Percentiles rank a stretch among this genome's conserved stretches.
Evolutionary conservation across 2,329 filamentous ascomycete genomes (phyloP).

Genomic region (Pseudohalonectria lignicola): DNA sequence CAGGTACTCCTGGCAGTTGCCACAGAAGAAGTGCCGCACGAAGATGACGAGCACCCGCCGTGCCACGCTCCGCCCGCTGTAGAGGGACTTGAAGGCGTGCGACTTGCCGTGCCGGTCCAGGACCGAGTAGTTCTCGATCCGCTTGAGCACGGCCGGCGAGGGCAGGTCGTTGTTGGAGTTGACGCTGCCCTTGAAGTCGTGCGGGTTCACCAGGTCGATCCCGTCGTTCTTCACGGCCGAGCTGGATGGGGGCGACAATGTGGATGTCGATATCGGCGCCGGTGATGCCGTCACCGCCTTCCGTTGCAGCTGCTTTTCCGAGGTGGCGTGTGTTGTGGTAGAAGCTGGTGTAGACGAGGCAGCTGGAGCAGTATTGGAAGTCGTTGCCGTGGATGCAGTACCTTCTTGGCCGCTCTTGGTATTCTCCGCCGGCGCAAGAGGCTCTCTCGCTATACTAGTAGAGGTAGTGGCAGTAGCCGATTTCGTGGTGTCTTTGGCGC

Average conservation of each 20-base stretch:
- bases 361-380: too few relatives aligned
- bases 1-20: slow-evolving; percentile 68
- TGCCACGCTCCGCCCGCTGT: slow-evolving; percentile 40
- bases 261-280: neutral
- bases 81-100: slow-evolving; percentile 52
- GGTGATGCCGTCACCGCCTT: too few relatives aligned
- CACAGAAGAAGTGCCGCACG: slow-evolving; percentile 72
- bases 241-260: too few relatives aligned
- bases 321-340: too few relatives aligned
- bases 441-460: too few relatives aligned
- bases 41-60: slow-evolving; percentile 59
- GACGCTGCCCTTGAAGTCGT: slow-evolving; percentile 45
- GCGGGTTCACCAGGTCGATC: slow-evolving; percentile 13
- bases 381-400: too few relatives aligned
- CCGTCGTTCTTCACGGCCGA: slow-evolving; percentile 1
- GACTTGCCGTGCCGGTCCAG: slow-evolving; percentile 50
- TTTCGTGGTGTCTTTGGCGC: too few relatives aligned
- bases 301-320: too few relatives aligned
- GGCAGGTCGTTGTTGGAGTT: slow-evolving; percentile 45
- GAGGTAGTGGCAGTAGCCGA: too few relatives aligned
- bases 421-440: too few relatives aligned
- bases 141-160: slow-evolving; percentile 31
- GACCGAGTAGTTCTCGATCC: slow-evolving; percentile 44
- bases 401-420: too few relatives aligned
- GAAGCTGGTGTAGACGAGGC: too few relatives aligned